These are phyloP conservation scores for Brachypodium distachyon DNA, from an alignment of 202 grass and related monocot genomes.

Conservation along the genomic window DNA sequence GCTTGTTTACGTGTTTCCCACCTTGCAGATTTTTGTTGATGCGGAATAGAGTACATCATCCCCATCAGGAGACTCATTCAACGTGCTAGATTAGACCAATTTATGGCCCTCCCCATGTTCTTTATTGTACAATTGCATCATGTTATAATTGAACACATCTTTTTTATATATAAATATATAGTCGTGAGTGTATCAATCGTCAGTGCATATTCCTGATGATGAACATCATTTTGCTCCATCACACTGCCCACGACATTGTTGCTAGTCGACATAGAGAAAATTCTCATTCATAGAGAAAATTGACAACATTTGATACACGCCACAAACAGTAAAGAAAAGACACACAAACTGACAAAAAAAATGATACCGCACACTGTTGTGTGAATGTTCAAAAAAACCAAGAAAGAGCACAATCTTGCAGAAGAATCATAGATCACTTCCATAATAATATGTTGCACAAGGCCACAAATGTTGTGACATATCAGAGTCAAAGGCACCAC, in stretches of 20 bases:
- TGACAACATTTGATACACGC: no score
- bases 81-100: not conserved
- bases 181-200: no score
- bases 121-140: not conserved
- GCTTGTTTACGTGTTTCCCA: not conserved
- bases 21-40: slow-evolving; percentile 75
- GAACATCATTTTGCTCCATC: no score
- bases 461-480: slow-evolving; percentile 23
- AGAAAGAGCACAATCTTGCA: no score
- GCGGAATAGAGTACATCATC: slow-evolving; percentile 27
- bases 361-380: no score
- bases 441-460: not conserved
- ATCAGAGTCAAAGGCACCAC: not conserved
- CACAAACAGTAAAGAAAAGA: no score
- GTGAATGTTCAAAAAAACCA: no score
- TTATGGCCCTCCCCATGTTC: not conserved
- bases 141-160: not conserved
- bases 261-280: no score
- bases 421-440: not conserved
- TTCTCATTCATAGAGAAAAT: no score
- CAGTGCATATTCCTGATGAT: no score
- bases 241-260: no score
- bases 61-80: not conserved
- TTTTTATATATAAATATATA: not conserved
- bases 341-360: no score